A percentile compares a stretch with the other conserved stretches of the same genome.
Evolutionary conservation across 148 eudicot genomes (phyloP).

Genomic region (Cornus florida): DNA sequence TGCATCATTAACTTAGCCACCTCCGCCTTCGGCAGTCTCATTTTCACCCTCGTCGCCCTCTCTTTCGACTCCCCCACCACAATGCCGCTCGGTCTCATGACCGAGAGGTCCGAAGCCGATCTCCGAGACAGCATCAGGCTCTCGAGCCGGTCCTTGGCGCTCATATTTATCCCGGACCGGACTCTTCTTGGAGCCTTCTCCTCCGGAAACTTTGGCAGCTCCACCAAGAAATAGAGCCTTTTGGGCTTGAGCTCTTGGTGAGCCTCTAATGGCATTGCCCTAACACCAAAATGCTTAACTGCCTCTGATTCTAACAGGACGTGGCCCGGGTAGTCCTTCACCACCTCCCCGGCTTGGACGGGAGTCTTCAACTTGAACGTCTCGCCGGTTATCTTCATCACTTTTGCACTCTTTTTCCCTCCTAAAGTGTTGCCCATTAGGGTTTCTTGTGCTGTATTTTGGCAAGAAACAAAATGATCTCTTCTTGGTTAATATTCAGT

Average conservation of each 20-base stretch:
- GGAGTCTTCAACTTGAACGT: constrained; percentile 78
- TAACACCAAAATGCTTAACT: constrained; percentile 66
- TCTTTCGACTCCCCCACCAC: constrained; percentile 22
- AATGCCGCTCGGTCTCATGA: constrained; percentile 46
- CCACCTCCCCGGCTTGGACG: constrained; percentile 55
- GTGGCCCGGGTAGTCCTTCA: constrained; percentile 64
- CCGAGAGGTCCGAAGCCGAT: constrained; percentile 68
- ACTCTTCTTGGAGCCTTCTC: constrained; percentile 56
- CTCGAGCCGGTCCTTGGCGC: constrained; percentile 86
- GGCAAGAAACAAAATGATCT: neutral
- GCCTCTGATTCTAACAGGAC: constrained; percentile 74
- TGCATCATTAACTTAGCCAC: constrained; percentile 65
- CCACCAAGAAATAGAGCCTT: constrained; percentile 76
- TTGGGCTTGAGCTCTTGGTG: constrained; percentile 56
- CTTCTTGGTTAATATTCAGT: neutral
- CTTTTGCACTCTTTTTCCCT: constrained; percentile 55
- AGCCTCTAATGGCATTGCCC: constrained; percentile 74
- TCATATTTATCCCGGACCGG: constrained; percentile 71
- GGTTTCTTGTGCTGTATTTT: neutral
- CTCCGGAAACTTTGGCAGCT: constrained; percentile 57
- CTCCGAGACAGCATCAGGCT: constrained; percentile 70
- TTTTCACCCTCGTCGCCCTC: constrained; percentile 35
- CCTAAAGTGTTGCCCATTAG: constrained; percentile 83
- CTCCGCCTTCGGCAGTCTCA: constrained; percentile 78
- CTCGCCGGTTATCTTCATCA: constrained; percentile 87